Evolutionary conservation across 805 yeast species (phyloP).

Genomic region (Cyberlindnera nakhonratchasimensis): DNA sequence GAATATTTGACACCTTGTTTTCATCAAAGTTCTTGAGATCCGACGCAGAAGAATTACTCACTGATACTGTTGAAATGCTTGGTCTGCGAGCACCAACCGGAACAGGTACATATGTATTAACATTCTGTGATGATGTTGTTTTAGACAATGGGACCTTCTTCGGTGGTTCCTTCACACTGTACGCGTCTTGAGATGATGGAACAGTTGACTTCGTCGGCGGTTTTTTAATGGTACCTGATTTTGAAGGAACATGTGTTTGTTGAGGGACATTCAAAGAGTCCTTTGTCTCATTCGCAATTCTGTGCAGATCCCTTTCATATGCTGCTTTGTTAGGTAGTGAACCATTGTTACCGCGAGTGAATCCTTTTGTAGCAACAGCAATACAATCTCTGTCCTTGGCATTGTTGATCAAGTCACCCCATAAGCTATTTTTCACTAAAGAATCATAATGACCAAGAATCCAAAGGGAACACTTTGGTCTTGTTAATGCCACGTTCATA

Average conservation of each 20-base stretch:
- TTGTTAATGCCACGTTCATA: conserved; percentile 95
- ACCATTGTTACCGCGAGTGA: conserved; percentile 9
- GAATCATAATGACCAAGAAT: conserved; percentile 78
- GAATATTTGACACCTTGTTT: too few species aligned
- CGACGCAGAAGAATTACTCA: too few species aligned
- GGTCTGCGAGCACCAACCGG: too few species aligned
- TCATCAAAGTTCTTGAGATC: too few species aligned
- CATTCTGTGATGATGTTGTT: neutral
- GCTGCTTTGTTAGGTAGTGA: neutral
- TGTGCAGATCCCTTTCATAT: too few species aligned
- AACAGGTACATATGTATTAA: too few species aligned
- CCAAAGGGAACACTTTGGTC: conserved; percentile 93
- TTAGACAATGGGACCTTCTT: neutral
- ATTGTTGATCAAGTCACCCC: conserved; percentile 68
- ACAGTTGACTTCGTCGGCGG: neutral
- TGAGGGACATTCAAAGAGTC: too few species aligned
- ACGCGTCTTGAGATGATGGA: neutral
- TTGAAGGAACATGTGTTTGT: conserved; percentile 2
- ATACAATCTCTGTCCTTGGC: conserved; percentile 47
- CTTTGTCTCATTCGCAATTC: too few species aligned
- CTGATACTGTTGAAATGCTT: too few species aligned
- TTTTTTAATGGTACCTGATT: neutral
- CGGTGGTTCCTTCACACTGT: conserved; percentile 3
- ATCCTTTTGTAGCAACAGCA: conserved; percentile 18
- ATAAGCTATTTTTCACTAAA: conserved; percentile 59